Percentiles rank a stretch among this genome's conserved stretches.
phyloP scores from a whole-genome alignment of 2,329 filamentous ascomycete species.

The Alternaria infectoria region DNA sequence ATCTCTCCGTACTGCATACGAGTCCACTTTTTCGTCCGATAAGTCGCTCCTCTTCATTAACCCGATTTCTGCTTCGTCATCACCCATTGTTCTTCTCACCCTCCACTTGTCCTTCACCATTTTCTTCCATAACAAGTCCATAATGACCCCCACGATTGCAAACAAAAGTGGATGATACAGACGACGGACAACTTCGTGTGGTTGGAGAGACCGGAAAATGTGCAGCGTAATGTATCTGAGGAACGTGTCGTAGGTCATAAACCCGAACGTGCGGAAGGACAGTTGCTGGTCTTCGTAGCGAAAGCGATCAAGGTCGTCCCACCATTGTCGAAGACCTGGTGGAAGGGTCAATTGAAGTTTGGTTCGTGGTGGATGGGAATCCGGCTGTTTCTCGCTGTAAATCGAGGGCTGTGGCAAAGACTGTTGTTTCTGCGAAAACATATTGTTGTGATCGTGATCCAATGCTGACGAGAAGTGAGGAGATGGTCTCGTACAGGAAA shows the following conservation, averaged over 20 bases:
- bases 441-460: not conserved
- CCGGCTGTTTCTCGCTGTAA: not conserved
- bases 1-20: not conserved
- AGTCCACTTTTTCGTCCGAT: not conserved
- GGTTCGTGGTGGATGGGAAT: not conserved
- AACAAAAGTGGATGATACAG: not conserved
- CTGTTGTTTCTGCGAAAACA: not conserved
- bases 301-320: not conserved
- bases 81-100: not conserved
- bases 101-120: not conserved
- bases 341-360: rapidly evolving
- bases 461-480: not conserved
- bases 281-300: not conserved
- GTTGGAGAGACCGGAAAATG: rapidly evolving
- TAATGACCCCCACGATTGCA: not conserved
- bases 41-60: not conserved
- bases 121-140: not conserved
- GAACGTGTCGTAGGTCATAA: not conserved
- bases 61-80: not conserved
- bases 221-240: not conserved
- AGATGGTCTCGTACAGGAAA: not conserved
- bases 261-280: not conserved
- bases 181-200: not conserved
- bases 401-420: not conserved
- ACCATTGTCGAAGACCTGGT: not conserved